Evolutionary conservation across 164 flowering plant species (phyloP).

Genomic region (Santalum album): DNA sequence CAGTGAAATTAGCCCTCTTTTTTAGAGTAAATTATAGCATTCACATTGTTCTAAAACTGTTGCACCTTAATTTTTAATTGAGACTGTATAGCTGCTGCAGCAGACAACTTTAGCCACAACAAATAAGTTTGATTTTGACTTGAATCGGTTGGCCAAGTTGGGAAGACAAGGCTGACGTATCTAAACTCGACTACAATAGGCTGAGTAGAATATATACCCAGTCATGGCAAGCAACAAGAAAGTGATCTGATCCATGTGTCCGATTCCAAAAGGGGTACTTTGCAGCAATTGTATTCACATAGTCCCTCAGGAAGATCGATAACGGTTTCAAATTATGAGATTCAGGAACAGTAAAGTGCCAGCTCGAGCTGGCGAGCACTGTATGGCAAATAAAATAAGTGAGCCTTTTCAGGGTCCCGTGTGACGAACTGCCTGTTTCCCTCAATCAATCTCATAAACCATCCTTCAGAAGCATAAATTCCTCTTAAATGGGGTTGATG

Average conservation of each 20-base stretch:
- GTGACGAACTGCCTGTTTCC: slow-evolving; percentile 52
- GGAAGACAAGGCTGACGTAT: too few species aligned
- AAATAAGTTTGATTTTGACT: too few species aligned
- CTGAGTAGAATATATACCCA: slow-evolving; percentile 42
- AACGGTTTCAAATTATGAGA: slow-evolving; percentile 51
- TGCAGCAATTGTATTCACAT: slow-evolving; percentile 41
- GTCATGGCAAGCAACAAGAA: slow-evolving; percentile 75
- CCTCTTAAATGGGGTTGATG: slow-evolving; percentile 52
- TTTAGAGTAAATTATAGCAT: too few species aligned
- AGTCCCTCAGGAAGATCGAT: slow-evolving; percentile 41
- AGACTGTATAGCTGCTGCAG: too few species aligned
- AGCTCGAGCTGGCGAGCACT: slow-evolving; percentile 50
- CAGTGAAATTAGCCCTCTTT: too few species aligned
- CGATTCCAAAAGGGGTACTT: slow-evolving; percentile 75
- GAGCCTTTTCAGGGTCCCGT: slow-evolving; percentile 59
- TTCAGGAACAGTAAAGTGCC: slow-evolving; percentile 43
- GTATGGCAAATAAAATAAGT: slow-evolving; percentile 62
- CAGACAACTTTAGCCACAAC: too few species aligned
- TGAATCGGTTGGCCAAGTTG: too few species aligned
- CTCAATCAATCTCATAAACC: slow-evolving; percentile 70
- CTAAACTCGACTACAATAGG: too few species aligned
- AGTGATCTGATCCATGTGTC: slow-evolving; percentile 60
- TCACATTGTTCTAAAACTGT: too few species aligned
- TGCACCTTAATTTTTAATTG: too few species aligned
- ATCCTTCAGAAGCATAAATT: slow-evolving; percentile 75